Conservation (phyloP, 192 early-diverging fungal genomes). For the Helicostylum pulchrum region DNA sequence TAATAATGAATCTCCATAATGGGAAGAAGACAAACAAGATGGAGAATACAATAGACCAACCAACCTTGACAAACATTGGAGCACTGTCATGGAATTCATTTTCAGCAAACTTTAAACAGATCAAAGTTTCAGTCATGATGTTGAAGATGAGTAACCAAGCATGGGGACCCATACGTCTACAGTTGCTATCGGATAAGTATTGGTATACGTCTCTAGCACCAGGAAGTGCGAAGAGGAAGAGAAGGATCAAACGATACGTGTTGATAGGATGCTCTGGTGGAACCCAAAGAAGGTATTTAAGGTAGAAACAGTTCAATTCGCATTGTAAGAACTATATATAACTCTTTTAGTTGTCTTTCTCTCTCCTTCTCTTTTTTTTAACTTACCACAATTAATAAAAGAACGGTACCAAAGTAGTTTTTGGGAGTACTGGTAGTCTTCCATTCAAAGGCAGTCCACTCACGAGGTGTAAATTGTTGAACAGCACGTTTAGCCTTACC, state of each 20-base stretch:
- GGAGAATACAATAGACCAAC: constrained; percentile 67
- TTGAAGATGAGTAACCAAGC: constrained; percentile 88
- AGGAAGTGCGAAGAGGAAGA: constrained; percentile 86
- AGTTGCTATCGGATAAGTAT: constrained; percentile 74
- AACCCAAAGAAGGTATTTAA: constrained; percentile 92
- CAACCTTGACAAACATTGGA: constrained; percentile 64
- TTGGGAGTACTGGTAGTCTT: constrained; percentile 83
- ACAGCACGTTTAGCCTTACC: constrained; percentile 87
- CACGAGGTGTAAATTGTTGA: constrained; percentile 91
- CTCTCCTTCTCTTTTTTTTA: neutral
- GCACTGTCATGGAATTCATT: constrained; percentile 83
- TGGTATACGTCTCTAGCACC: constrained; percentile 89
- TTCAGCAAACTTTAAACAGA: constrained; percentile 83
- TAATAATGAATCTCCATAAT: constrained; percentile 65
- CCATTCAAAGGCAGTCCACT: constrained; percentile 94
- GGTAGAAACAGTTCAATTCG: constrained; percentile 93
- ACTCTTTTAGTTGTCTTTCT: neutral
- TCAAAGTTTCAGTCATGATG: constrained; percentile 88
- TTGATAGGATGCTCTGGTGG: constrained; percentile 85
- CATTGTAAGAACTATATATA: constrained; percentile 60
- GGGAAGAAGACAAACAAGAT: constrained; percentile 64
- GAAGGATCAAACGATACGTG: constrained; percentile 66
- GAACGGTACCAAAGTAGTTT: constrained; percentile 79
- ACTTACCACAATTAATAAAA: constrained; percentile 67
- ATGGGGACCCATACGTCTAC: constrained; percentile 90